These are phyloP conservation scores for Fragaria vesca DNA, from an alignment of 306 rosid genomes.

Conservation along the genomic window DNA sequence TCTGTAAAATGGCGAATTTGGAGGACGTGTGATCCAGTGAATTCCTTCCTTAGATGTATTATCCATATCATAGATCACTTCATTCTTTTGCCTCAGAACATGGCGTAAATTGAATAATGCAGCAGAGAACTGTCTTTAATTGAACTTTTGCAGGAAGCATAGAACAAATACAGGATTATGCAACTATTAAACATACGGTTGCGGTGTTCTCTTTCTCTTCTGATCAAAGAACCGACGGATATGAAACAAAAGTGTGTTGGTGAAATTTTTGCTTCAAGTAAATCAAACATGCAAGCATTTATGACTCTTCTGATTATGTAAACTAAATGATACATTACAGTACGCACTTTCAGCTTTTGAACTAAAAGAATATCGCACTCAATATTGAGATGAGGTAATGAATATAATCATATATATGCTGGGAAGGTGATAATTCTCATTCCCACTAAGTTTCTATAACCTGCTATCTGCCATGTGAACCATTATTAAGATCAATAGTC, in stretches of 20 bases:
- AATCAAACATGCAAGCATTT: conserved; percentile 7
- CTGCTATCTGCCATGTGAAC: conserved; percentile 32
- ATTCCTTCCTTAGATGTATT: not conserved
- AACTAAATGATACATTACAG: conserved; percentile 35
- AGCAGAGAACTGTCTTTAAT: not conserved
- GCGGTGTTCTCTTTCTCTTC: not conserved
- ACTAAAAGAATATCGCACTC: conserved; percentile 39
- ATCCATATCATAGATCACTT: not conserved
- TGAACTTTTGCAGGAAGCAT: too few species aligned
- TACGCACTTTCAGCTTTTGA: conserved; percentile 32
- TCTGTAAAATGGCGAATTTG: conserved; percentile 24
- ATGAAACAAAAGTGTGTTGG: too few species aligned
- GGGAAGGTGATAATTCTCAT: conserved; percentile 29
- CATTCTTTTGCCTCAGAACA: not conserved
- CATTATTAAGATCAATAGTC: conserved; percentile 17
- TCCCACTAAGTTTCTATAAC: conserved; percentile 28
- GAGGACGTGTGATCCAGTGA: not conserved
- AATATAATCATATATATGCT: conserved; percentile 9
- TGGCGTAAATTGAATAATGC: not conserved
- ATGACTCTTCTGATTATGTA: conserved; percentile 20
- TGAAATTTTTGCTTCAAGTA: not conserved
- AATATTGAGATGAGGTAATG: conserved; percentile 24
- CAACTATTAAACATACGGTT: not conserved
- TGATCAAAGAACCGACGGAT: not conserved
- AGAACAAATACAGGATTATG: not conserved